Base-by-base conservation (phyloP, 371 early-diverging fungal genomes). In the Mucor saturninus region DNA sequence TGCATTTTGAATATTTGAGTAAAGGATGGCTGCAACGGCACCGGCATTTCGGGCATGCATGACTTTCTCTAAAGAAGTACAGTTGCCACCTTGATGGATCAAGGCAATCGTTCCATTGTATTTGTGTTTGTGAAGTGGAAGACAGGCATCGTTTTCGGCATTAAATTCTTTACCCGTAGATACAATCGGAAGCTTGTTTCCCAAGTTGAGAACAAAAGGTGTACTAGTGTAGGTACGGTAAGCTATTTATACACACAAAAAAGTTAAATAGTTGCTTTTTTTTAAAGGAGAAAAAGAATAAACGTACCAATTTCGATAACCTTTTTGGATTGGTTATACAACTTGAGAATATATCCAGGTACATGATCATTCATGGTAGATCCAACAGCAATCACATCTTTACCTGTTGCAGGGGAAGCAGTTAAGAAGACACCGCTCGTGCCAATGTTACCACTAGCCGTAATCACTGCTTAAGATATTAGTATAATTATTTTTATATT, bases 361-460 rank as follows among this genome's bases (percentile, higher is more conserved):
- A 67, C 70, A 37, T 71, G 63, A 14, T 50, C 15, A 54, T 79
- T 87, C 50, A 87, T 85, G 29, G 86, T 80, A 0, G 92, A 85
- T 10, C 87, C 92, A 5, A 89, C 91, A 13, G 85, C 72, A 46
- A 89, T 83, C 9, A 85, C 83, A 14, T 76, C 73, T 28, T 62
- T 59, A 2, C 82, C 86, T 11, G 86, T 71, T 28, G 86, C 87
- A 8, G 92, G 91, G 7, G 89, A 68, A 3, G 76, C 71, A 5
- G 79, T 76, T 32, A 82, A 67, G 59, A 77, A 87, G 14, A 89
- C 65, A 2, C 95, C 95, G 7, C 72, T 67, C 3, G 61, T 26
- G 8, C 92, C 93, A 26, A 75, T 75, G 73, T 94, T 93, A 14
- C 94, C 93, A 52, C 73, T 77, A 8, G 93, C 85, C 7, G 67